Conservation (phyloP, 176 grass and related monocot species). For the Melocanna baccifera region DNA sequence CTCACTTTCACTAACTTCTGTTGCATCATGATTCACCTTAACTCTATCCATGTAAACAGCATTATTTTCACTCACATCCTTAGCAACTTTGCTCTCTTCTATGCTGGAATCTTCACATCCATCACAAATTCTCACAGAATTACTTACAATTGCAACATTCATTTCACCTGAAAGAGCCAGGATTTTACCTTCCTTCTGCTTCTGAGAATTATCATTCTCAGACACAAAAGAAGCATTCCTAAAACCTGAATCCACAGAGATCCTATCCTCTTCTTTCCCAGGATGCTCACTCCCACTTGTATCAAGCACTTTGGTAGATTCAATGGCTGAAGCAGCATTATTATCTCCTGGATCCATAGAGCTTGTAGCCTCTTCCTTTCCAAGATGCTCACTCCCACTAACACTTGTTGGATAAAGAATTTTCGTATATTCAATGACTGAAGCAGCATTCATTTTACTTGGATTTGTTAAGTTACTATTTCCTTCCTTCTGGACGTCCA, state of each 20-base stretch:
- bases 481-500: conserved; percentile 30
- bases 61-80: conserved; percentile 8
- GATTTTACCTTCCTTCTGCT: conserved; percentile 21
- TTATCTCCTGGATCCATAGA: conserved; percentile 4
- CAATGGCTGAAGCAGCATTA: background rate
- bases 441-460: conserved; percentile 29
- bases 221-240: background rate
- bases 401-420: background rate
- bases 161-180: conserved; percentile 22
- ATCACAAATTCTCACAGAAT: conserved; percentile 11
- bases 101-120: background rate
- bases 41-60: background rate
- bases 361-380: conserved; percentile 22
- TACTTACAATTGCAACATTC: conserved; percentile 9
- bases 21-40: background rate
- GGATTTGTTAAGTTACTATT: conserved; percentile 12
- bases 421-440: background rate
- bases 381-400: conserved; percentile 25
- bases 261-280: conserved; percentile 13
- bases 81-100: background rate
- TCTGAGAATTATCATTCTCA: conserved; percentile 13
- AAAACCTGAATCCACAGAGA: conserved; percentile 11
- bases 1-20: background rate
- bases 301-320: background rate
- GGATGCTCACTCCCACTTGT: conserved; percentile 20